These are phyloP conservation scores for Tetrapisispora pingtungensis DNA, from an alignment of 805 yeast species.

Conservation along the genomic window DNA sequence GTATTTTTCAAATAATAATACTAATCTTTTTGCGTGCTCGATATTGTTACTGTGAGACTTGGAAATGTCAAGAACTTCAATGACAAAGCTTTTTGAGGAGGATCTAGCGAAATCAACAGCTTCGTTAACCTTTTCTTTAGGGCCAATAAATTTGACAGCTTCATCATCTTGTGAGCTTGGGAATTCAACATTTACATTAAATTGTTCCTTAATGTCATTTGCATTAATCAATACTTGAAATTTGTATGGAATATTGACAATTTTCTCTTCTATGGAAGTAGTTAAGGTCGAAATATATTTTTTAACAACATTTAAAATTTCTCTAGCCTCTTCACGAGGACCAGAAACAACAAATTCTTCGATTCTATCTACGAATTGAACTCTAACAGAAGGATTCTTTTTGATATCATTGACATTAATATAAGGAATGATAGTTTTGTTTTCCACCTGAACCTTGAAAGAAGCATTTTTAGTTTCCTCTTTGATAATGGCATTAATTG, in stretches of 20 bases:
- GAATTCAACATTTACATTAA: constrained; percentile 46
- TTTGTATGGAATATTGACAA: constrained; percentile 52
- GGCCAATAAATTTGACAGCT: constrained; percentile 55
- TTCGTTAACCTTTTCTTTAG: constrained; percentile 39
- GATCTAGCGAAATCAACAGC: constrained; percentile 58
- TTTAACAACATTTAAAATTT: constrained; percentile 43
- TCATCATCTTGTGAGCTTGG: constrained; percentile 39
- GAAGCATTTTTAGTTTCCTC: constrained; percentile 57
- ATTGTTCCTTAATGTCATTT: constrained; percentile 40
- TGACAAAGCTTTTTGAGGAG: constrained; percentile 47
- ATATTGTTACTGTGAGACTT: constrained; percentile 78
- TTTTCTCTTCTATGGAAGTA: constrained; percentile 40
- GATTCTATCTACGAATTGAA: constrained; percentile 12
- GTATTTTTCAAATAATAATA: constrained; percentile 51
- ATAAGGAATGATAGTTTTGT: constrained; percentile 28
- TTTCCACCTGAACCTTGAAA: constrained; percentile 37
- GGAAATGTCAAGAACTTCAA: constrained; percentile 69
- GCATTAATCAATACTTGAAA: constrained; percentile 62
- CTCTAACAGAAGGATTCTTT: constrained; percentile 14
- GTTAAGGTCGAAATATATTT: constrained; percentile 35
- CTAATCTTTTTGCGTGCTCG: constrained; percentile 65
- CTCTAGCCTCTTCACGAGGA: constrained; percentile 52
- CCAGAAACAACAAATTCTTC: constrained; percentile 53
- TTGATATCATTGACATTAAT: constrained; percentile 16
- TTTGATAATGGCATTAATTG: constrained; percentile 61